phyloP scores from a whole-genome alignment of 345 rosid species.

The Psidium friedrichsthalianum region DNA sequence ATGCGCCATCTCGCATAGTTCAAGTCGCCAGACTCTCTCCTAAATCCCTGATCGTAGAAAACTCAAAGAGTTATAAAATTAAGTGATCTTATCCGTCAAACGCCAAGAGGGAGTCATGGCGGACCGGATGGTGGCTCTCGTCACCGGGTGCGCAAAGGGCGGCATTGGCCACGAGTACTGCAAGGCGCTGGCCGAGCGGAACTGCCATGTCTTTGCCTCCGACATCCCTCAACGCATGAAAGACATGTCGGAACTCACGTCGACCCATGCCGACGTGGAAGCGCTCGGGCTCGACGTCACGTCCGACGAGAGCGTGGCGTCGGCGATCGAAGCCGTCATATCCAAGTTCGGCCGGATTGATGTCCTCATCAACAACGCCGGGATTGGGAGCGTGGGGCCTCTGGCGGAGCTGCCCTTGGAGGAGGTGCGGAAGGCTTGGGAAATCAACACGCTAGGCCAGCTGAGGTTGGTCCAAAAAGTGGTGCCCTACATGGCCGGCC shows the following conservation, averaged over 20 bases:
- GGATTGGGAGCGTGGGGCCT: constrained; percentile 46
- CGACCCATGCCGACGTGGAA: constrained; percentile 7
- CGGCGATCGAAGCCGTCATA: constrained; percentile 16
- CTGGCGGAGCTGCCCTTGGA: constrained; percentile 43
- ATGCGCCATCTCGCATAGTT: background rate
- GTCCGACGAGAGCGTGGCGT: constrained; percentile 33
- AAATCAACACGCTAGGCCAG: constrained; percentile 52
- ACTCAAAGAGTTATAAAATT: background rate
- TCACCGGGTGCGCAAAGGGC: constrained; percentile 62
- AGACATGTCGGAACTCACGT: constrained; percentile 27
- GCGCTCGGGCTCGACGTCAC: constrained; percentile 39
- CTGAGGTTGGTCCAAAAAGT: constrained; percentile 51
- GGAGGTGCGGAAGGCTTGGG: constrained; percentile 34
- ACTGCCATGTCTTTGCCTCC: constrained; percentile 43
- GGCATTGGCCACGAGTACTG: constrained; percentile 63
- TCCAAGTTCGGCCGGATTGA: constrained; percentile 39
- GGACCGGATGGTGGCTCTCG: constrained; percentile 35
- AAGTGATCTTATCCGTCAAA: background rate
- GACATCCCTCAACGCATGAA: constrained; percentile 29
- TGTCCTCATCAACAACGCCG: constrained; percentile 42
- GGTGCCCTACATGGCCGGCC: constrained; percentile 53
- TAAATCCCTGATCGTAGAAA: background rate
- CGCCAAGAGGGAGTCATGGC: constrained; percentile 6
- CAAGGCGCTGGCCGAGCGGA: constrained; percentile 42
- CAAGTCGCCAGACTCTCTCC: background rate